Conservation (phyloP, 176 grass and related monocot genomes). For the Puccinellia tenuiflora region DNA sequence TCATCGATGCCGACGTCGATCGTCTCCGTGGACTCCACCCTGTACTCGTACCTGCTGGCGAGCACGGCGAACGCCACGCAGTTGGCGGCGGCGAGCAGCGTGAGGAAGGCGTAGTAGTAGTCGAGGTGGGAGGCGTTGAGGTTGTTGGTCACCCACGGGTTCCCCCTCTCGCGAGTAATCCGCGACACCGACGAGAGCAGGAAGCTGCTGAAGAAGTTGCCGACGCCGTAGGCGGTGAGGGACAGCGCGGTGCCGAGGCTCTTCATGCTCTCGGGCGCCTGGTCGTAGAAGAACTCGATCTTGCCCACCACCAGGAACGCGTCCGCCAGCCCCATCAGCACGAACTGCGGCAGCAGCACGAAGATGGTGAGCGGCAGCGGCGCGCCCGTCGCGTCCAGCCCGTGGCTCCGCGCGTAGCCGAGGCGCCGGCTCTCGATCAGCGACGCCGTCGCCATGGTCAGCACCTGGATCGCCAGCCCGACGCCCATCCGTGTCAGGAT, state of each 20-base stretch:
- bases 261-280: constrained; percentile 80
- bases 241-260: constrained; percentile 61
- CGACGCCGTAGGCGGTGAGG: constrained; percentile 36
- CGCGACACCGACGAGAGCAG: constrained; percentile 32
- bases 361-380: constrained; percentile 47
- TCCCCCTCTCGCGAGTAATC: constrained; percentile 10
- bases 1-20: constrained; percentile 8
- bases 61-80: constrained; percentile 23
- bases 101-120: constrained; percentile 63
- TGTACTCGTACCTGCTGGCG: constrained; percentile 33
- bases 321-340: constrained; percentile 49
- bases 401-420: constrained; percentile 18
- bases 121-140: constrained; percentile 55
- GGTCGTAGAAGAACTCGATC: constrained; percentile 93
- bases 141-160: constrained; percentile 48
- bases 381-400: background rate
- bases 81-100: constrained; percentile 29
- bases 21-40: constrained; percentile 17
- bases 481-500: constrained; percentile 47
- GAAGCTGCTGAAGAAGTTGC: constrained; percentile 54
- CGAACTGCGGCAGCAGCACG: constrained; percentile 54
- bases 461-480: constrained; percentile 24
- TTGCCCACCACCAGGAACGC: constrained; percentile 41
- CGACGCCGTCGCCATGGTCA: constrained; percentile 37
- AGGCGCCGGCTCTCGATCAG: constrained; percentile 40